Evolutionary conservation across 2,329 filamentous ascomycete genomes (phyloP).

Genomic region (Daldinia sp.): DNA sequence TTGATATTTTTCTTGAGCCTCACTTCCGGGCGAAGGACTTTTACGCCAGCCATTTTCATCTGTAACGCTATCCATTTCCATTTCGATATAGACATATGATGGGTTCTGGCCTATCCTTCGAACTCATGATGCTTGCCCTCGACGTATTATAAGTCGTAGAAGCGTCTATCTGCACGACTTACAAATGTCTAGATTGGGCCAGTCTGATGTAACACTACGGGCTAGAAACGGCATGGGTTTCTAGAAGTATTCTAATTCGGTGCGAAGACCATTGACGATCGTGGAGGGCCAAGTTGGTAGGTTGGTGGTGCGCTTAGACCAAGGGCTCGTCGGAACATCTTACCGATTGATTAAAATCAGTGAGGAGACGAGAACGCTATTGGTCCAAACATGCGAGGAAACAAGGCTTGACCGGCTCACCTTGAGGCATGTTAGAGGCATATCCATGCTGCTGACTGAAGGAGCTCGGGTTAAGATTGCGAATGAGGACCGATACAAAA

Average conservation of each 20-base stretch:
- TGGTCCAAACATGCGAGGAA: slow-evolving; percentile 30
- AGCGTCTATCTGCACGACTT: slow-evolving; percentile 34
- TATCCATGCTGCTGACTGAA: slow-evolving; percentile 43
- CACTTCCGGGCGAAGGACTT: slow-evolving; percentile 33
- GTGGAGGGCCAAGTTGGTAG: slow-evolving; percentile 33
- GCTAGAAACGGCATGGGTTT: slow-evolving; percentile 35
- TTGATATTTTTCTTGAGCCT: slow-evolving; percentile 45
- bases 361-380: slow-evolving; percentile 36
- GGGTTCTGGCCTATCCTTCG: slow-evolving; percentile 26
- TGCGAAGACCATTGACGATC: slow-evolving; percentile 22
- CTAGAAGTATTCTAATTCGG: slow-evolving; percentile 40
- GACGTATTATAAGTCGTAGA: slow-evolving; percentile 34
- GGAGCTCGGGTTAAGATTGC: slow-evolving; percentile 40
- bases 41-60: slow-evolving; percentile 32
- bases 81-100: slow-evolving; percentile 27
- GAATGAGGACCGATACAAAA: slow-evolving; percentile 42
- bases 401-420: slow-evolving; percentile 38
- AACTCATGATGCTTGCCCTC: slow-evolving; percentile 23
- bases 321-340: slow-evolving; percentile 41
- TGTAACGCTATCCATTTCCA: slow-evolving; percentile 27
- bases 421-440: slow-evolving; percentile 28
- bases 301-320: slow-evolving; percentile 39
- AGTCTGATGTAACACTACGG: slow-evolving; percentile 30
- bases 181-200: slow-evolving; percentile 24
- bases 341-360: slow-evolving; percentile 41